These are phyloP conservation scores for Linnemannia exigua DNA, from an alignment of 192 early-diverging fungal genomes.

Conservation along the genomic window DNA sequence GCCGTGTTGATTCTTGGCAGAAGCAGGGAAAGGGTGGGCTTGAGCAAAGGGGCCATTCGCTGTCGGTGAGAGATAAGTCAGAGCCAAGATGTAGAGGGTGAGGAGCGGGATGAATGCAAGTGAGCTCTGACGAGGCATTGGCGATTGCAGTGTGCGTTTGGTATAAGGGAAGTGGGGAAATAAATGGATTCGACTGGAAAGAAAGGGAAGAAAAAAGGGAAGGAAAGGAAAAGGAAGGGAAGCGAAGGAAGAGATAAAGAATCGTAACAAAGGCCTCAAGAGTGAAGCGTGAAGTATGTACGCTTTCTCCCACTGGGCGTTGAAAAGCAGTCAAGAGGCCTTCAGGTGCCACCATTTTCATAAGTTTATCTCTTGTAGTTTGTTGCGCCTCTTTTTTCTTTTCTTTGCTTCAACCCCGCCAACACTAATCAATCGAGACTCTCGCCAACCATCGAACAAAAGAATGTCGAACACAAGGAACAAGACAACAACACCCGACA, in stretches of 20 bases:
- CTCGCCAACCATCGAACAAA: not conserved
- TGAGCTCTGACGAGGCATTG: conserved; percentile 20
- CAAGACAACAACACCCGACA: not conserved
- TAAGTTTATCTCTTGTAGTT: no score
- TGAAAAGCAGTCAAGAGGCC: no score
- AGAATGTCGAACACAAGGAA: not conserved
- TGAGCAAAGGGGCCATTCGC: not conserved
- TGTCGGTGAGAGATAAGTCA: conserved; percentile 18
- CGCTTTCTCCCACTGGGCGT: not conserved
- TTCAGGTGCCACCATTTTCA: no score
- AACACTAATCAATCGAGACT: not conserved
- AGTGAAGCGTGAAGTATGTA: not conserved
- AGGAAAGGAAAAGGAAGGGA: not conserved
- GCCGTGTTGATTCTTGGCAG: not conserved
- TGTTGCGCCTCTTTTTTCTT: no score
- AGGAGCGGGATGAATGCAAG: conserved; percentile 23
- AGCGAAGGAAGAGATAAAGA: not conserved
- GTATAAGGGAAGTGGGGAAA: not conserved
- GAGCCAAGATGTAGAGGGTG: conserved; percentile 16
- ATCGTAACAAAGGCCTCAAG: not conserved
- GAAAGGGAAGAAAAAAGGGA: not conserved
- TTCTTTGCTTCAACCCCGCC: not conserved
- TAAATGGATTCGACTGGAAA: not conserved
- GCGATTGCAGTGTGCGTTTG: not conserved
- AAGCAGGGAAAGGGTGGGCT: conserved; percentile 25